Evolutionary conservation across 2,329 filamentous ascomycete species (phyloP).

Genomic region (Pestalotiopsis sp.): DNA sequence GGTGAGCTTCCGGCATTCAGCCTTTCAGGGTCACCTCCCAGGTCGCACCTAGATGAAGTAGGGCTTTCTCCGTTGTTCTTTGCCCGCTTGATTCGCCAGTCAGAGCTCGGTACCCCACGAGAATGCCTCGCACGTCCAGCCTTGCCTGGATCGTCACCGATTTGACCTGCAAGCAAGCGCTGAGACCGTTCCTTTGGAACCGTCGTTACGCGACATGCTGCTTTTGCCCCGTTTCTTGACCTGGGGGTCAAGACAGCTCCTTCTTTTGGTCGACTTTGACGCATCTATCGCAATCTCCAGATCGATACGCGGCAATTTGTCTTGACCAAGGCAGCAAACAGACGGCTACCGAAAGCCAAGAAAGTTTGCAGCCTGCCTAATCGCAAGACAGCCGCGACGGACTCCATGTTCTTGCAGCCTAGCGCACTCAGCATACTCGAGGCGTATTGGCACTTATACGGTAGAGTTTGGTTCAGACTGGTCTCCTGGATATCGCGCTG

Average conservation of each 20-base stretch:
- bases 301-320: background rate
- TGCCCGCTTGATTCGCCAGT: background rate
- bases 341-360: background rate
- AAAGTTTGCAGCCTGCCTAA: background rate
- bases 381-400: background rate
- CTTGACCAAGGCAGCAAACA: background rate
- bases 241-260: background rate
- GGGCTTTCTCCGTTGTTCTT: background rate
- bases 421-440: background rate
- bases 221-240: background rate
- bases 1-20: background rate
- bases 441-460: background rate
- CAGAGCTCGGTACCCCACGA: background rate
- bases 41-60: constrained; percentile 2
- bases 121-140: background rate
- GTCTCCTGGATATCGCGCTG: background rate
- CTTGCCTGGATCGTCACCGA: background rate
- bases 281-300: background rate
- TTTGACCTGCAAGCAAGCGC: constrained; percentile 2
- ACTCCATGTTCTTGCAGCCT: background rate
- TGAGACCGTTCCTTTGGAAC: background rate
- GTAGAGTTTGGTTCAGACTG: background rate
- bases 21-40: background rate
- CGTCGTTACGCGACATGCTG: background rate
- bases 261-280: background rate